Evolutionary conservation across 2,329 filamentous ascomycete species (phyloP), one percentile per base, ranked within the genome.

Genomic region (Aureobasidium lini): DNA sequence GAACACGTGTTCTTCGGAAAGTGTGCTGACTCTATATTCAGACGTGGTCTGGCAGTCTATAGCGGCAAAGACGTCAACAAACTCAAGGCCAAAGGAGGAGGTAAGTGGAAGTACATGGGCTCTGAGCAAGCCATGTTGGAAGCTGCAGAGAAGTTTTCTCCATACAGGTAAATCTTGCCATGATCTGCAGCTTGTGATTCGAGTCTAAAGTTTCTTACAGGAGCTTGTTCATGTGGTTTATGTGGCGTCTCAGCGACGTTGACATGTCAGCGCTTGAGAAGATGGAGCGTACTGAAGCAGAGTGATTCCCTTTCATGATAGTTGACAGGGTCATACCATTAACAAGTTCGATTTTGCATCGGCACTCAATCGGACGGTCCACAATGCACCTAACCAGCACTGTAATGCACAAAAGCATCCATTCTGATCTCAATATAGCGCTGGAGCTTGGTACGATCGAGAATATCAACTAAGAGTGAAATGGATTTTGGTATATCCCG

Each of bases 161-260:
- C 93, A 3, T 97, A 95, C 74, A 79, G 84, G 82, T 84, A 73
- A 68, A 76, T 76, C 29, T 42, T 16, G 13, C 39, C 39, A 42
- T 42, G 9, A 7, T 61, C 4, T 16, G 13, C 39, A 3, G 1
- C 15, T n/a, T 13, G 44, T 54, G 37, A 7, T 18, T 15, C 11
- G 16, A 40, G 49, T 57, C 31, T 60, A 50, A 62, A 60, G 65
- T 44, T 48, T 29, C 29, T 3, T 43, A 5, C 56, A 86, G 92
- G 69, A 94, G 87, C 67, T 71, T 96, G 44, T 96, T 96, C 69
- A 96, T 96, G 92, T 96, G 92, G 92, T 95, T 95, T 71, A 95
- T 96, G 89, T 96, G 93, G 92, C 80, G 87, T 61, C 85, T 93
- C 10, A 88, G 87, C 70, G 84, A 90, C 69, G 48, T 54, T 4